Evolutionary conservation across 306 rosid species (phyloP), one percentile per base, ranked within the genome.

Genomic region (Abrus precatorius): DNA sequence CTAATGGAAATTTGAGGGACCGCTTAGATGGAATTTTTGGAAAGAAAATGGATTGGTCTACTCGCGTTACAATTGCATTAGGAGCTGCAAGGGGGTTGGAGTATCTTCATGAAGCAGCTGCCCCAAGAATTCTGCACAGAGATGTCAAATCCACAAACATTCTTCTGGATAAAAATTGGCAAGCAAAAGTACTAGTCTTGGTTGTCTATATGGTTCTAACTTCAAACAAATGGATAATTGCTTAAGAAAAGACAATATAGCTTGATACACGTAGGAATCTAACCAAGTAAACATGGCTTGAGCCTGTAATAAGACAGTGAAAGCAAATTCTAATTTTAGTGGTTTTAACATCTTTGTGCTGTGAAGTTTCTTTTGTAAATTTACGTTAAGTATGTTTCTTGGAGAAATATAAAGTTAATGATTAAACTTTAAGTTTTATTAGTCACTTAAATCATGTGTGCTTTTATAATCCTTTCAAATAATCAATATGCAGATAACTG

Each of bases 51-150:
- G 94, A 87, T 80, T 95, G 98, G 98, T 54, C 79, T 50, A 83
- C 93, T 67, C 94, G 99, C n/a, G 97, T 95, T 82, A 71, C 85
- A 6, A 89, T 91, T 82, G 99, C 99, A 68, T 86, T 93, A 64
- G 99, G 99, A 87, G 96, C 99, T 80, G 99, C 99, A 52, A 91
- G 94, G 74, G 99, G 97, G 45, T 84, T 95, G 86, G 99, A 95
- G 78, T 95, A 95, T 92, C 98, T 95, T 72, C 99, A 95, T 81
- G 99, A 93, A 61, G 98, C 99, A 60, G 99, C 98, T 80, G 99
- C 97, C 84, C 99, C 99, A 61, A 92, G 89, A 87, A 89, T 95
- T 83, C 91, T 95, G 66, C 99, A 95, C 80, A 87, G 98, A 79
- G 98, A 95, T 87, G 96, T 95, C 76, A 95, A 93, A 85, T 95